Conservation (phyloP, 2,329 filamentous ascomycete species). For the Sporothrix variecibatus region DNA sequence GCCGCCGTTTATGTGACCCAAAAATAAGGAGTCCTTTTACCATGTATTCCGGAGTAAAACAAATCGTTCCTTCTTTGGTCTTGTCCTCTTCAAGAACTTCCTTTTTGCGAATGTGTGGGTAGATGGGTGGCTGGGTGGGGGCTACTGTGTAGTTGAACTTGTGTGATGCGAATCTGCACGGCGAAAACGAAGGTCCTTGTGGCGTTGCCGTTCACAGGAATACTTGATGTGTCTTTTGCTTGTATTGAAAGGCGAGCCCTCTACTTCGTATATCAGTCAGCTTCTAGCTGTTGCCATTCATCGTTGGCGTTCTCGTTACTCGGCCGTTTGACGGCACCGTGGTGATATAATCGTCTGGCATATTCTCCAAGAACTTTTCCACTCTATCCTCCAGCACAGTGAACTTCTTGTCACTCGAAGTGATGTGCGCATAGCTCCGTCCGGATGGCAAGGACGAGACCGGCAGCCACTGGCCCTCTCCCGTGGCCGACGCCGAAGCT, state of each 20-base stretch:
- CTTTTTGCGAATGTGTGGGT: no score
- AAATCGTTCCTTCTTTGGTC: not conserved
- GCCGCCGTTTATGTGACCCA: not conserved
- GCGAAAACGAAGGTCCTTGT: not conserved
- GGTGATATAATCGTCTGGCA: slow-evolving; percentile 9
- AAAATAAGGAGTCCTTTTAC: not conserved
- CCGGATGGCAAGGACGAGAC: slow-evolving; percentile 10
- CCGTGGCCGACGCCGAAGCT: not conserved
- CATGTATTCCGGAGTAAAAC: not conserved
- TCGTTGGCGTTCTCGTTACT: not conserved
- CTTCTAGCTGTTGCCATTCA: not conserved
- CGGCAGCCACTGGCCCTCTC: slow-evolving; percentile 16
- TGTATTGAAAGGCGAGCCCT: not conserved
- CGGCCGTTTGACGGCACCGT: slow-evolving; percentile 9
- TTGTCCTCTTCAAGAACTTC: not conserved
- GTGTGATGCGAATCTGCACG: not conserved
- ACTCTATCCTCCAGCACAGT: not conserved
- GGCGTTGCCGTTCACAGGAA: not conserved
- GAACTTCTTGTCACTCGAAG: not conserved
- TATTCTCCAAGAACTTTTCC: not conserved
- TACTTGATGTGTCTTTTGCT: not conserved
- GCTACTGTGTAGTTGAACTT: not conserved
- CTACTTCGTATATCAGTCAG: not conserved
- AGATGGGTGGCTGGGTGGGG: no score
- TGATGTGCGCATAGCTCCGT: slow-evolving; percentile 4